These are phyloP conservation scores for Chaetomidium leptoderma DNA, from an alignment of 495 filamentous ascomycete genomes.

Conservation along the genomic window DNA sequence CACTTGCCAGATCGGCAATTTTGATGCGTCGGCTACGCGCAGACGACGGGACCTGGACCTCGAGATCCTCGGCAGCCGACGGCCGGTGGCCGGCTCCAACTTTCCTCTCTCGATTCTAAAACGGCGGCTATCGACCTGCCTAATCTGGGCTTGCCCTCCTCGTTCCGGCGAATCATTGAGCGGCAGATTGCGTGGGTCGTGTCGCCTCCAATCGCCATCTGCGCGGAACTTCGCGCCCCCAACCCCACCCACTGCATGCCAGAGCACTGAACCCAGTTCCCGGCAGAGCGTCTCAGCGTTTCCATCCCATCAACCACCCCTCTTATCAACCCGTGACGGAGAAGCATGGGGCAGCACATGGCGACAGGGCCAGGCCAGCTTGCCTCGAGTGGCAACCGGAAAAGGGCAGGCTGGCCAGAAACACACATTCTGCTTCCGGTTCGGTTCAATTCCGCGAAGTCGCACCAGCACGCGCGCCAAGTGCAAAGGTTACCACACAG, in stretches of 20 bases:
- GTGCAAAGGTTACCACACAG: neutral
- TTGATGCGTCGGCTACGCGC: neutral
- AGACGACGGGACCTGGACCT: too few species aligned
- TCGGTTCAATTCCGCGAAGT: neutral
- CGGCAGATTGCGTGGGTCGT: neutral
- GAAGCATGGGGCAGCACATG: conserved; percentile 10
- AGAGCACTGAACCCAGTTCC: neutral
- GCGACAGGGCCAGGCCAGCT: conserved; percentile 1
- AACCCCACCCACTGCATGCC: neutral
- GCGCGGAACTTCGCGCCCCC: neutral
- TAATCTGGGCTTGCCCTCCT: conserved; percentile 8
- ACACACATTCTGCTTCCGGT: conserved; percentile 16
- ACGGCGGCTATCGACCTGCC: conserved; percentile 17
- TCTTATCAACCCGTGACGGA: conserved; percentile 14
- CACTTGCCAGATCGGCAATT: conserved; percentile 12
- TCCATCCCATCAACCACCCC: conserved; percentile 3
- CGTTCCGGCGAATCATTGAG: conserved; percentile 19
- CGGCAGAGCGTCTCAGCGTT: conserved; percentile 16
- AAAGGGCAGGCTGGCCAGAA: conserved; percentile 1
- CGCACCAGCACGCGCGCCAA: too few species aligned
- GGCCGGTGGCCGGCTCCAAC: neutral
- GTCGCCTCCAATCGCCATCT: neutral
- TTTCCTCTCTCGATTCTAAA: neutral
- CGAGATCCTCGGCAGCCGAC: neutral
- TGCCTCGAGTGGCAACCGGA: conserved; percentile 7